Base-by-base conservation (phyloP, 2,329 filamentous ascomycete genomes). In the Fusarium nodosum region DNA sequence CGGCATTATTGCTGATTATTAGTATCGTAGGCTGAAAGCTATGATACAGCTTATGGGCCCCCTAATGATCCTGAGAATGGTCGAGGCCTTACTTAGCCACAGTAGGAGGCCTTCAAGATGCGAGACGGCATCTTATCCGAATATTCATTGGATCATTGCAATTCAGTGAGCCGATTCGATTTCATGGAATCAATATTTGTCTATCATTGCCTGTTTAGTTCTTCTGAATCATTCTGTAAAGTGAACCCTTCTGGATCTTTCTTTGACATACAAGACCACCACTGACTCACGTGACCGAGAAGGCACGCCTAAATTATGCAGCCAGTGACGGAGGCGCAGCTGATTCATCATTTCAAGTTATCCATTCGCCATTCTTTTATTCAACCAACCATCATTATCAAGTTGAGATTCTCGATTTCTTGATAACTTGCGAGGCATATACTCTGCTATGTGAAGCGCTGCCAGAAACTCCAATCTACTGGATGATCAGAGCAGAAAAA, bases 381-480 rank as follows among this genome's bases (percentile, higher is more conserved):
- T 45, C 42, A 36, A 41, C 24, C 39, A 53, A 42, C 30, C 39
- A 53, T 54, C 52, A 30, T 64, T 26, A 38, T 31, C 45, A 34
- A 51, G 38, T 54, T 56, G 48, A 56, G 45, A 42, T 45, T 52
- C 28, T 62, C 47, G 13, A 20, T 44, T 36, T 47, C 54, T 26
- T 54, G 36, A 52, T 60, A 51, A 59, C 51, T 63, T 68, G 58
- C 56, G 48, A 38, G 62, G 57, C 52, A 60, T 64, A 59, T 22
- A 45, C 36, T 47, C 28, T 73, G 68, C 53, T 60, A 73, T 74
- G 71, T 74, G 52, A 73, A 73, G 50, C 61, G 41, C 48, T 64
- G 53, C 47, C 38, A 31, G 66, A 56, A 48, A 64, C 33, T 55
- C 34, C 51, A 52, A 60, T 55, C 22, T 7, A 50, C 55, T 65